A percentile compares a stretch with the other conserved stretches of the same genome.
These are phyloP conservation scores for Boechera divaricarpa DNA, from an alignment of 345 rosid species.

Conservation along the genomic window DNA sequence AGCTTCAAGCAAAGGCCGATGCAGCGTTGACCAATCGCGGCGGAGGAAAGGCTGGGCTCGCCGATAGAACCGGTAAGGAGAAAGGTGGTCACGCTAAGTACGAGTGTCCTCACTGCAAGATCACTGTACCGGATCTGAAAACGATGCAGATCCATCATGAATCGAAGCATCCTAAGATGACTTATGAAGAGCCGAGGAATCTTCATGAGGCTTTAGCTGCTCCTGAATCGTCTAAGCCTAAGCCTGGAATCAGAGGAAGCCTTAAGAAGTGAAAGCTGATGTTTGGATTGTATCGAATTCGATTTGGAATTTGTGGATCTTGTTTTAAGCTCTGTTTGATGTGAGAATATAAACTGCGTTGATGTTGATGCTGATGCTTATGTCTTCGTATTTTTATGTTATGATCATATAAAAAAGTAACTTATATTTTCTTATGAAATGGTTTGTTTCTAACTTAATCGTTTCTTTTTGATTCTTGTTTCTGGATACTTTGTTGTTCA, in stretches of 20 bases:
- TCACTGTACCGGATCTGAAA: slow-evolving; percentile 76
- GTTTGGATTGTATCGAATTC: slow-evolving; percentile 7
- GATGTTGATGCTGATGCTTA: slow-evolving; percentile 24
- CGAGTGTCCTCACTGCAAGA: slow-evolving; percentile 94
- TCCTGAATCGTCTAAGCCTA: slow-evolving; percentile 51
- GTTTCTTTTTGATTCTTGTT: slow-evolving; percentile 7
- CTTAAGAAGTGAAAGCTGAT: slow-evolving; percentile 52
- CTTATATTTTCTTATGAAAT: slow-evolving; percentile 28
- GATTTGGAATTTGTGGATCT: not conserved
- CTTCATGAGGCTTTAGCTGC: slow-evolving; percentile 55
- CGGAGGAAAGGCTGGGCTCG: slow-evolving; percentile 90
- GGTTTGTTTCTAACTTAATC: slow-evolving; percentile 15
- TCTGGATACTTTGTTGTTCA: not conserved
- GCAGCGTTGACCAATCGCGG: slow-evolving; percentile 95
- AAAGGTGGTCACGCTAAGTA: slow-evolving; percentile 96
- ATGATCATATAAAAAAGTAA: slow-evolving; percentile 29
- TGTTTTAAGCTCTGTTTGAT: slow-evolving; percentile 23
- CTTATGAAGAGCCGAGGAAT: slow-evolving; percentile 77
- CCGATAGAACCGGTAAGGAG: slow-evolving; percentile 71
- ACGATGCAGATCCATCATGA: slow-evolving; percentile 99
- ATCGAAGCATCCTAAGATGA: slow-evolving; percentile 82
- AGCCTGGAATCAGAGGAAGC: slow-evolving; percentile 66
- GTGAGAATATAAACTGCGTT: slow-evolving; percentile 28
- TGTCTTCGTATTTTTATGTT: slow-evolving; percentile 15
- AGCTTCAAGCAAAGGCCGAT: slow-evolving; percentile 82